These are phyloP conservation scores for Sporisorium graminicola DNA, from an alignment of 1,284 basidiomycete species.

Conservation along the genomic window DNA sequence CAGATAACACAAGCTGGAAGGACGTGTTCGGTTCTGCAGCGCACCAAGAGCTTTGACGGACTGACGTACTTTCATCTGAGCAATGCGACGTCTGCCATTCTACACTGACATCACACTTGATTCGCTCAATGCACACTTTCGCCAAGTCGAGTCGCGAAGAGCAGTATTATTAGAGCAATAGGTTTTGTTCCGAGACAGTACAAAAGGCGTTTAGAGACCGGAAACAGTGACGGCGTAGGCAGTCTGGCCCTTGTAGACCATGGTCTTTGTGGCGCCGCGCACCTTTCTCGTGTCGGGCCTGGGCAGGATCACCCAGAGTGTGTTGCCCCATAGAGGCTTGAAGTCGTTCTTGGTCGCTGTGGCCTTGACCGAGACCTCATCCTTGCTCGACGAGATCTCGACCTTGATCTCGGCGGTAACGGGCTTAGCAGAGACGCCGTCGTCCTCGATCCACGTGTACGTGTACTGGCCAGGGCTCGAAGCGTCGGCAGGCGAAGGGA, in stretches of 20 bases:
- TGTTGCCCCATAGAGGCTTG: constrained; percentile 70
- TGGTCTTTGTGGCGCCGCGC: constrained; percentile 30
- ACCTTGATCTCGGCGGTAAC: constrained; percentile 66
- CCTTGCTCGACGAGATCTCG: constrained; percentile 55
- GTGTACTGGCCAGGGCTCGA: constrained; percentile 43
- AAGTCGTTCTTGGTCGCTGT: constrained; percentile 65
- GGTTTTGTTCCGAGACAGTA: not conserved
- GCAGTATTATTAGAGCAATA: not conserved
- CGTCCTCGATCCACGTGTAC: constrained; percentile 71
- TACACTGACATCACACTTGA: not conserved
- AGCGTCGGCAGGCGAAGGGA: constrained; percentile 63
- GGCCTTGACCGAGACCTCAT: constrained; percentile 64
- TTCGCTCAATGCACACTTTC: not conserved
- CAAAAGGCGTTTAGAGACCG: constrained; percentile 15
- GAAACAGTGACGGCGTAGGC: constrained; percentile 38
- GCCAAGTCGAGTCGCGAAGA: not conserved
- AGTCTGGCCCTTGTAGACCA: constrained; percentile 39
- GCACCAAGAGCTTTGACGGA: constrained; percentile 16
- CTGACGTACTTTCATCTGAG: not conserved
- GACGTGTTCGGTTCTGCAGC: constrained; percentile 25
- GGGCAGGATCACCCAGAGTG: constrained; percentile 69
- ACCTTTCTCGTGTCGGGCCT: constrained; percentile 64
- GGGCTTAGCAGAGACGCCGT: constrained; percentile 70
- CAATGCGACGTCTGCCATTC: too few species aligned
- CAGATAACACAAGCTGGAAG: constrained; percentile 42